phyloP scores from a whole-genome alignment of 2,329 filamentous ascomycete species.

The Fusarium pseudograminearum region DNA sequence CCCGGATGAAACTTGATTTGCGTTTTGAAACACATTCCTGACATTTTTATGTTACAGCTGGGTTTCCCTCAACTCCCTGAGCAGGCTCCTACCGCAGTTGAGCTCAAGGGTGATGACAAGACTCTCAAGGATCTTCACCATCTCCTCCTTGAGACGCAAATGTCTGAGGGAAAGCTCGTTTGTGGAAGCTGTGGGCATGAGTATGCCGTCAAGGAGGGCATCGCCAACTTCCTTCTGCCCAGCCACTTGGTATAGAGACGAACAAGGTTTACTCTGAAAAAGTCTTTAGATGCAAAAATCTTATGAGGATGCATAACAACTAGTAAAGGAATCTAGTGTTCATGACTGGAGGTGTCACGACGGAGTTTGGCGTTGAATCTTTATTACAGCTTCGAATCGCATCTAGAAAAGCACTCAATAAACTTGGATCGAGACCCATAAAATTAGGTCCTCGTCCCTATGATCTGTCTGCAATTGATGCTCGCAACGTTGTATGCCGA shows the following conservation, averaged over 20 bases:
- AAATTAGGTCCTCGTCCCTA: slow-evolving; percentile 23
- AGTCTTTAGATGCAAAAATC: neutral
- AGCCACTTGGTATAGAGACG: slow-evolving; percentile 79
- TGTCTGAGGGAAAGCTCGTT: slow-evolving; percentile 87
- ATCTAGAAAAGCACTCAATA: slow-evolving; percentile 31
- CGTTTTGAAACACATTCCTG: slow-evolving; percentile 19
- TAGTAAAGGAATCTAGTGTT: slow-evolving; percentile 1
- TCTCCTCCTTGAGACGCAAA: slow-evolving; percentile 88
- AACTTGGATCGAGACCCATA: slow-evolving; percentile 17
- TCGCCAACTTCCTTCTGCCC: slow-evolving; percentile 94
- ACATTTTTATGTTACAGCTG: slow-evolving; percentile 64
- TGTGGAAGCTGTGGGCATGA: slow-evolving; percentile 94
- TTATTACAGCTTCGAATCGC: slow-evolving; percentile 28
- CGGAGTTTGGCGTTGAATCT: slow-evolving; percentile 46
- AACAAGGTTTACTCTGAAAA: neutral
- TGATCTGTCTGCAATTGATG: slow-evolving; percentile 39
- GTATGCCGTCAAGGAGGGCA: slow-evolving; percentile 94
- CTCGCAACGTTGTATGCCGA: slow-evolving; percentile 39
- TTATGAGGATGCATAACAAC: slow-evolving; percentile 1
- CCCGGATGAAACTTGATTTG: slow-evolving; percentile 3
- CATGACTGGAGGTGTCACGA: slow-evolving; percentile 25
- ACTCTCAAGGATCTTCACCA: slow-evolving; percentile 82
- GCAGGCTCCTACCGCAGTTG: slow-evolving; percentile 70
- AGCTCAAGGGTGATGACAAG: slow-evolving; percentile 74
- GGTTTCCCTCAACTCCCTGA: slow-evolving; percentile 81